Base-by-base conservation (phyloP, 2,329 filamentous ascomycete species). In the Cladosporium sp. region DNA sequence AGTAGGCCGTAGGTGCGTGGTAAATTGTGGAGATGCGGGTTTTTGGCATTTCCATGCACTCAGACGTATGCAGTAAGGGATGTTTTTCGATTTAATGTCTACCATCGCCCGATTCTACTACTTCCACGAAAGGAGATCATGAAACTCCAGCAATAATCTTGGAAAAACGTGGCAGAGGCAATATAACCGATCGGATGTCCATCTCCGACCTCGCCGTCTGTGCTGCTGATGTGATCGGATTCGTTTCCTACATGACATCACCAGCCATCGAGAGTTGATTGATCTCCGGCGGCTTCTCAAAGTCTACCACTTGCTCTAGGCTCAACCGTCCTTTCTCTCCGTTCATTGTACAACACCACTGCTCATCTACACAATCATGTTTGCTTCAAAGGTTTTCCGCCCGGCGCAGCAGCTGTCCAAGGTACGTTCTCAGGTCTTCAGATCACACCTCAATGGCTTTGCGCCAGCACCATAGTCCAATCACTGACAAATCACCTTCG, bases 371-470 rank as follows among this genome's bases (percentile, higher is more conserved):
- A 8, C 43, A 62, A 64, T 51, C 44, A 74, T 74, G 72, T 73
- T 73, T 56, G 65, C 71, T 9, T 66, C 68, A 61, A 70, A 70
- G 54, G 57, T 68, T 50, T 68, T 73, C 61, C 68, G 70, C 47
- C 71, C 71, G 40, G 71, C 69, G 43, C 65, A 65, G 56, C 61
- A 66, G 56, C 62, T 73, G 60, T 66, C 65, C 24, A 57, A 52
- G 48, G 59, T 61, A 54, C 45, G 47, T 55, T 36, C 34, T 50
- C 40, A 51, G 47, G 52, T 52, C 11, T 7, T 36, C 17, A 29
- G 15, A 20, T 20, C 36, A 27, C 47, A 15, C 41, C 42, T 24
- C 39, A 54, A 50, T 51, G 48, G 43, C 34, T 47, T 17, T 36
- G n/a, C 15, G 3, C 17, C 15, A 22, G 29, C 2, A 36, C 12